Base-by-base conservation (phyloP, 208 protist species). In the Acanthamoeba triangularis region DNA sequence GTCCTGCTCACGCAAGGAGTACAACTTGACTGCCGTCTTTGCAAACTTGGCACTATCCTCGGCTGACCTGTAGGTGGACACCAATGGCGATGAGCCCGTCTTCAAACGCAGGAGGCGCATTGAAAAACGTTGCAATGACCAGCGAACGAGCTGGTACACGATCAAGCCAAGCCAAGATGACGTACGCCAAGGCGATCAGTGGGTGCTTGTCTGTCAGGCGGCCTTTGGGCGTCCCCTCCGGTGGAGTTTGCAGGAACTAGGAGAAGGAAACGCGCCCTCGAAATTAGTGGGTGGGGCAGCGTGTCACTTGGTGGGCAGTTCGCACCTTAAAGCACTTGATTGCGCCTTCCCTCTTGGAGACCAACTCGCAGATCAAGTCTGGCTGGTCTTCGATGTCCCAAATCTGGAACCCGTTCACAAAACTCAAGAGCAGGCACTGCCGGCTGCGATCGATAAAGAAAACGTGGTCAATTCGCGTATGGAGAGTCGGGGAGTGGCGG, bases 341-440 rank as follows among this genome's bases (percentile, higher is more conserved):
- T 20, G 88, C 88, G 7, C 88, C 88, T n/a, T 93, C 88, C 25
- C 88, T 37, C 63, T 93, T 93, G 20, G 88, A 93, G 7, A 93
- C 63, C 37, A 93, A 33, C 63, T 93, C 61, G 56, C 49, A 65
- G 47, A 78, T 76, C 25, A 44, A 7, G 25, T 78, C 88, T 65
- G 82, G 82, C 25, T 67, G 82, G 35, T 93, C 88, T 37, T 93
- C 88, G 35, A 93, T 93, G 65, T 93, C 88, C 88, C 88, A 93
- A 28, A 93, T 41, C 41, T 93, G 88, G 30, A 93, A 93, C 37
- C 88, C 88, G 28, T 93, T 93, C 88, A 93, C 88, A 76, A 78
- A 76, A 69, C 44, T 78, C 20, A 78, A 28, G 20, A 93, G 44
- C 35, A 93, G 88, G 63, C 88, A 93, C 28, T 76, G 88, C 30